Evolutionary conservation across 2,329 filamentous ascomycete genomes (phyloP), one percentile per base, ranked within the genome.

Genomic region (Colletotrichum sp.): DNA sequence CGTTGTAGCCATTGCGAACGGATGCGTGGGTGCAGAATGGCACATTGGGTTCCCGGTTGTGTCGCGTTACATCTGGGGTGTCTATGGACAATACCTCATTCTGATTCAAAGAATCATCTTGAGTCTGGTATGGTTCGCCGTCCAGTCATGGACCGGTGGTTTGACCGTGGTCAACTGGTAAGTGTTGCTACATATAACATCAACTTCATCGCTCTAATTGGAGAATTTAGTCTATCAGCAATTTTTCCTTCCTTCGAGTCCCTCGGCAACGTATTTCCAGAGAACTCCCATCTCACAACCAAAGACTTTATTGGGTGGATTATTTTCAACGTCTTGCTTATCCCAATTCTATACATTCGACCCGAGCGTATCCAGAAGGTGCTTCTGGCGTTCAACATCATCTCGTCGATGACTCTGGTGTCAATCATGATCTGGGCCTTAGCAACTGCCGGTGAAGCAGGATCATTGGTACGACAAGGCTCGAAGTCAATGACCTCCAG

Each of bases 31-130:
- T 13, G 71, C 74, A 8, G 71, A 75, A 18, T 86, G 84, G 78
- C 86, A 87, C 74, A 85, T 88, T 36, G 85, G 85, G 9, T 88
- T 87, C 55, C 83, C 86, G 1, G 85, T 88, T 16, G 80, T 83
- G 8, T 82, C 82, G 13, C 81, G 86, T 8, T 81, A 82, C 26
- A 80, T 85, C 32, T 88, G 85, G 83, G 87, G 86, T 16, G 80
- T 86, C 68, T 84, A 82, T 36, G 86, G 86, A 6, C 79, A 83
- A 5, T 85, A 84, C 72, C 76, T 87, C 58, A 80, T 82, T 30
- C 80, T 88, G 60, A 72, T 85, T 48, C 81, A 86, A 28, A 80
- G 86, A 13, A 85, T 87, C 77, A 71, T 87, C 9, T 81, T 87
- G 7, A 82, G 81, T 43, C 74, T 86, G 15, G 83, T 86, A 18